Evolutionary conservation across 768 basidiomycete species (phyloP), one percentile per base, ranked within the genome.

Genomic region (Favolaschia claudopus): DNA sequence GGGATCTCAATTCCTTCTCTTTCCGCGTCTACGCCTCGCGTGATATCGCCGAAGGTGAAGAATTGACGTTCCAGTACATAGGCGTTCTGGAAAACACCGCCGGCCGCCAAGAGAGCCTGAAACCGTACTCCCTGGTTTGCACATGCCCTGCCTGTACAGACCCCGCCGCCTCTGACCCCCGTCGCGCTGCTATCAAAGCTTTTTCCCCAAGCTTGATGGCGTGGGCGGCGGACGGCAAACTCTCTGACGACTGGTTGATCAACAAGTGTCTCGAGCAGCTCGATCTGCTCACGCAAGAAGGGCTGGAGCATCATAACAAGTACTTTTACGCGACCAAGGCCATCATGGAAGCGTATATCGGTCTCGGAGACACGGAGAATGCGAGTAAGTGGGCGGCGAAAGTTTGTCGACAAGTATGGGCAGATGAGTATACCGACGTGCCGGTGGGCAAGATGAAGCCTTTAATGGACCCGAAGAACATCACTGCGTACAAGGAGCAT

Each of bases 121-220:
- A 52, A 15, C 65, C 66, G 0, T 76, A 76, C 61, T 67, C 63
- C 1, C 62, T 79, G 54, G 38, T 52, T n/a, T 79, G 77, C 60
- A 47, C 63, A 14, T 79, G 77, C 58, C 27, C 39, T n/a, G 58
- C 68, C 20, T 77, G 76, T 57, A 37, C 50, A 22, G 62, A 70
- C 17, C 10, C 46, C 13, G 17, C 51, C 17, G 27, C 20, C 10
- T 42, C 38, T 39, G 51, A 40, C 51, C 5, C 51, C 15, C 37
- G 51, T 4, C 37, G 51, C 17, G 27, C 38, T 10, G 28, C 38
- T n/a, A 33, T 53, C 51, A 15, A 5, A 19, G 17, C 6, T 15
- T 33, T 8, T 34, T 37, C n/a, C 9, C 70, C 69, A 7, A 72
- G 74, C 60, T 37, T 56, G 19, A 76, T 74, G 59, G 42, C 59